These are phyloP conservation scores for Cercospora sojina DNA, from an alignment of 2,329 filamentous ascomycete genomes.

Conservation along the genomic window DNA sequence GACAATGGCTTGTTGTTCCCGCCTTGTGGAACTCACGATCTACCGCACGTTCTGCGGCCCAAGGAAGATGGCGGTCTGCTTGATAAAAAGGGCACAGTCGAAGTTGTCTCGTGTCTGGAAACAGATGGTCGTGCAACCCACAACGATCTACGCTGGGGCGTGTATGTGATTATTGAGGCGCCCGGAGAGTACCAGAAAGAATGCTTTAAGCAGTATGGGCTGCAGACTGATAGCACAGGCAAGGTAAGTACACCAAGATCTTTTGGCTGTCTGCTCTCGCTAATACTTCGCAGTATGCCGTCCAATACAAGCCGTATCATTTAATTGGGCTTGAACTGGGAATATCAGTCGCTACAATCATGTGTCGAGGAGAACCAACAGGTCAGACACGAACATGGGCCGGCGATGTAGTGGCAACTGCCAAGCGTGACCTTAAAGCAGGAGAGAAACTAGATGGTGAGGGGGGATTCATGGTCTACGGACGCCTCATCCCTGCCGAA, in stretches of 20 bases:
- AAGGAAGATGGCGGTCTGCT: conserved; percentile 44
- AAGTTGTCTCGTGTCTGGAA: conserved; percentile 49
- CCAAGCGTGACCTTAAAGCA: conserved; percentile 47
- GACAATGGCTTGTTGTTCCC: conserved; percentile 47
- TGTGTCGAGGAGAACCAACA: conserved; percentile 49
- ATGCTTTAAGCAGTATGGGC: conserved; percentile 49
- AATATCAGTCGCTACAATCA: conserved; percentile 46
- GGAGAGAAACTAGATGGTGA: conserved; percentile 50
- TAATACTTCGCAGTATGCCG: conserved; percentile 39
- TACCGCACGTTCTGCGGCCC: conserved; percentile 46
- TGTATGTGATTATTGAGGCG: conserved; percentile 49
- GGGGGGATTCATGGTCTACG: conserved; percentile 50
- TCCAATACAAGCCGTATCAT: conserved; percentile 51
- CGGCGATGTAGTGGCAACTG: conserved; percentile 50
- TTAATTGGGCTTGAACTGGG: conserved; percentile 51
- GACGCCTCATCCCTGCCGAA: conserved; percentile 45
- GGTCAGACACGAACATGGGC: conserved; percentile 47
- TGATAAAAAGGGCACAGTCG: conserved; percentile 46
- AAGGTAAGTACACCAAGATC: conserved; percentile 18
- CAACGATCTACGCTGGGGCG: conserved; percentile 47
- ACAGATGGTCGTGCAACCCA: conserved; percentile 44
- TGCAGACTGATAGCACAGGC: conserved; percentile 46
- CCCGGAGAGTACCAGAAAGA: conserved; percentile 45
- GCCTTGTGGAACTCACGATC: conserved; percentile 46
- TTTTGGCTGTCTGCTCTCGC: background rate